These are phyloP conservation scores for Aspergillus baeticus DNA, from an alignment of 495 filamentous ascomycete genomes.

Conservation along the genomic window DNA sequence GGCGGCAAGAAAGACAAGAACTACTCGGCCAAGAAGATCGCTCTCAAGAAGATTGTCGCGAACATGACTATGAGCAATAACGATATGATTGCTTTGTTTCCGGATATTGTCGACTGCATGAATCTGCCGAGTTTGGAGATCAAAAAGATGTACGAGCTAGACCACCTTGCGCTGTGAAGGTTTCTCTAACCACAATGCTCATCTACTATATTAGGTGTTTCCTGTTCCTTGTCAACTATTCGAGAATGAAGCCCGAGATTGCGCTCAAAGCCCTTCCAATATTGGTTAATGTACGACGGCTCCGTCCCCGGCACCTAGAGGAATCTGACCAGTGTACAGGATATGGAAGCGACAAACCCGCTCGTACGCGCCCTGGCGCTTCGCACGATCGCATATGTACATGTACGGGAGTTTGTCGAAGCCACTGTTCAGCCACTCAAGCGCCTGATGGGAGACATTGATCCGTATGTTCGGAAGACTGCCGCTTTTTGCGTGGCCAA, in stretches of 20 bases:
- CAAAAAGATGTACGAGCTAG: slow-evolving; percentile 88
- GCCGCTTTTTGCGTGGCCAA: slow-evolving; percentile 96
- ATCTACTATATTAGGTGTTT: slow-evolving; percentile 71
- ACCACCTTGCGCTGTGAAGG: slow-evolving; percentile 8
- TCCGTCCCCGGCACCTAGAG: neutral
- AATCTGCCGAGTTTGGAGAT: slow-evolving; percentile 90
- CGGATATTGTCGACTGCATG: slow-evolving; percentile 95
- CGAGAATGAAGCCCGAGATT: slow-evolving; percentile 89
- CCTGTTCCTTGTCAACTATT: slow-evolving; percentile 95
- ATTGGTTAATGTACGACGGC: slow-evolving; percentile 66
- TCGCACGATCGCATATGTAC: slow-evolving; percentile 95
- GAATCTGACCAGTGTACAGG: slow-evolving; percentile 47
- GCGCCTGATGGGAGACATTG: slow-evolving; percentile 76
- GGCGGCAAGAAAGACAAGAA: slow-evolving; percentile 99
- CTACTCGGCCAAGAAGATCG: slow-evolving; percentile 94
- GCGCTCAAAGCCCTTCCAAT: slow-evolving; percentile 91
- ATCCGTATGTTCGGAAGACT: slow-evolving; percentile 98
- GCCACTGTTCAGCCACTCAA: slow-evolving; percentile 84
- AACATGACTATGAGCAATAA: slow-evolving; percentile 99
- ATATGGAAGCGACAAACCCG: slow-evolving; percentile 92
- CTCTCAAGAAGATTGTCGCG: slow-evolving; percentile 98
- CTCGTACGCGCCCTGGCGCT: slow-evolving; percentile 90
- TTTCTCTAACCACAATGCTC: slow-evolving; percentile 19
- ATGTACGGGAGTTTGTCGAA: slow-evolving; percentile 95
- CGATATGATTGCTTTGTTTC: slow-evolving; percentile 97